phyloP scores from a whole-genome alignment of 2,329 filamentous ascomycete species.

The Ophiostoma sp. region DNA sequence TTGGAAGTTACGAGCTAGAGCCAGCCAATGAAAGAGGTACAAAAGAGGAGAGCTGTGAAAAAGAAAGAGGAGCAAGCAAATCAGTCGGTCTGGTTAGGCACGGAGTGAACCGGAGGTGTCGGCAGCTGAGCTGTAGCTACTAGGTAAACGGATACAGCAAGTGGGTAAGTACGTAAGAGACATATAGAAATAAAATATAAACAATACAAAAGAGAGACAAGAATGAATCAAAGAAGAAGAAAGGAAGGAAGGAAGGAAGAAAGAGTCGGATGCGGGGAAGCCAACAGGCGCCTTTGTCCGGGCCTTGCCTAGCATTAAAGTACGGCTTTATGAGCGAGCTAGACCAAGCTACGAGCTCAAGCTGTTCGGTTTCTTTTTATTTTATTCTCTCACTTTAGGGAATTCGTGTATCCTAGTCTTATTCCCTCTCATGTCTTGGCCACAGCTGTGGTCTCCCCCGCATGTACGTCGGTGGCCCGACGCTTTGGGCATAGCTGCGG shows the following conservation, averaged over 20 bases:
- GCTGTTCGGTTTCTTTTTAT: too few species aligned
- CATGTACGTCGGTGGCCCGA: neutral
- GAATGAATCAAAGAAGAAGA: neutral
- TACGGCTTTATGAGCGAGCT: neutral
- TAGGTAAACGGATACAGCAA: too few species aligned
- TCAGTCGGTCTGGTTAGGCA: neutral
- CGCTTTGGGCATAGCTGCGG: conserved; percentile 3
- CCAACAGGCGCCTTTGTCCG: neutral
- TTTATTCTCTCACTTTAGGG: neutral
- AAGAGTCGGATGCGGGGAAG: neutral
- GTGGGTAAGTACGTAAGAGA: too few species aligned
- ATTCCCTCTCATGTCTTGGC: neutral
- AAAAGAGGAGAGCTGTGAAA: neutral
- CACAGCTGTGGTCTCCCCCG: conserved; percentile 1
- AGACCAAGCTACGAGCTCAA: too few species aligned
- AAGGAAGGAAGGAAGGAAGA: neutral
- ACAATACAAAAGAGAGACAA: neutral
- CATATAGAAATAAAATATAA: neutral
- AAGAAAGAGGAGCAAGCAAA: neutral
- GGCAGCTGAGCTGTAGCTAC: neutral
- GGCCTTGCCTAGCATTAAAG: neutral
- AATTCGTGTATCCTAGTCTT: too few species aligned
- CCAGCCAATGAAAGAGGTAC: neutral
- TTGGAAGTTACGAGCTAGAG: neutral
- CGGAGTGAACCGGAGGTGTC: neutral